A percentile compares a stretch with the other conserved stretches of the same genome.
Conservation (phyloP, 2,329 filamentous ascomycete genomes). For the Colletotrichum filicis region DNA sequence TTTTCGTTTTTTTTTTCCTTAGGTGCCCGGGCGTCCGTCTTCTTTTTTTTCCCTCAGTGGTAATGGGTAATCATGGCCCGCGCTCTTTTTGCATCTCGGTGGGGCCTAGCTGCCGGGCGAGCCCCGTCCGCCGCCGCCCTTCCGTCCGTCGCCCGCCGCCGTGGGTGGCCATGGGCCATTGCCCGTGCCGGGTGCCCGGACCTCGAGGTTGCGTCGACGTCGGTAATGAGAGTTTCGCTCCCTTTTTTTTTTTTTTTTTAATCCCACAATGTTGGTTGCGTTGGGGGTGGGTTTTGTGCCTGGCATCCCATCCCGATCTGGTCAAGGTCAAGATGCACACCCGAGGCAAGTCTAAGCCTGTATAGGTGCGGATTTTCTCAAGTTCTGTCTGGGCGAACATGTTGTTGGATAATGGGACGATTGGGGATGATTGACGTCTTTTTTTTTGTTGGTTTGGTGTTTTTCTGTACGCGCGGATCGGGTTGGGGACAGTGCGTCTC, state of each 20-base stretch:
- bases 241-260: neutral
- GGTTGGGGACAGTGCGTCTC: slow-evolving; percentile 2
- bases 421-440: neutral
- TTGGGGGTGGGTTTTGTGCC: neutral
- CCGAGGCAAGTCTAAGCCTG: too few species aligned
- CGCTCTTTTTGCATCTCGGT: neutral
- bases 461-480: neutral
- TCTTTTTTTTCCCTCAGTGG: neutral
- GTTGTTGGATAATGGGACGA: neutral
- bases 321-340: neutral
- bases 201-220: neutral
- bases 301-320: neutral
- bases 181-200: slow-evolving; percentile 4
- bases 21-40: too few species aligned
- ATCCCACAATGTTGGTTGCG: neutral
- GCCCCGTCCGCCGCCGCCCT: neutral
- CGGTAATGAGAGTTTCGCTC: neutral
- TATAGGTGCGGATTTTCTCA: too few species aligned
- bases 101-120: neutral
- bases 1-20: neutral
- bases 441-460: neutral
- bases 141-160: neutral
- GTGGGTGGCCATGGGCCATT: neutral
- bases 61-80: neutral
- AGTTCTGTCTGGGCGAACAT: too few species aligned